Percentiles rank a stretch among this genome's conserved stretches.
Evolutionary conservation across 306 rosid species (phyloP).

Genomic region (Vigna angularis): DNA sequence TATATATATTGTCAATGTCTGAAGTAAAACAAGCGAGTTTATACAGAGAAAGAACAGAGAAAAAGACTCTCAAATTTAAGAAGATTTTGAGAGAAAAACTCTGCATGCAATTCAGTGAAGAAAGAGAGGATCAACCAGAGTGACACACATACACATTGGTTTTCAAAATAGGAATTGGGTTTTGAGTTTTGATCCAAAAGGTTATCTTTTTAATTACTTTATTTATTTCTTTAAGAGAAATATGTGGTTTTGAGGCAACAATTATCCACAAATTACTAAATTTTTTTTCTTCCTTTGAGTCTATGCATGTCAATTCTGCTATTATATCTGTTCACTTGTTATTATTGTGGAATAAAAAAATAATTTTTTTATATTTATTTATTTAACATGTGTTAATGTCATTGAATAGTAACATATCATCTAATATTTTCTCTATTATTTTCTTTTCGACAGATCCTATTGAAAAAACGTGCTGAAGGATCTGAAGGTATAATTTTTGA

Average conservation of each 20-base stretch:
- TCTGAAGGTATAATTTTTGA: constrained; percentile 54
- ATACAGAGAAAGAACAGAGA: constrained; percentile 29
- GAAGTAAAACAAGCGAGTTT: neutral
- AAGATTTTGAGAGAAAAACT: constrained; percentile 23
- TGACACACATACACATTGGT: neutral
- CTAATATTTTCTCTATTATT: constrained; percentile 44
- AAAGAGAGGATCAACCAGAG: neutral
- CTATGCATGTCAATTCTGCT: constrained; percentile 45
- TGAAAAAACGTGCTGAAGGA: constrained; percentile 46
- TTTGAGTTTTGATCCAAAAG: constrained; percentile 30
- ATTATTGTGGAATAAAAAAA: neutral
- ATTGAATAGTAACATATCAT: neutral
- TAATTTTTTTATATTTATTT: neutral
- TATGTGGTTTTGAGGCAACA: neutral
- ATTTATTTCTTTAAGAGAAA: too few species aligned
- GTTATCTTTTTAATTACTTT: neutral
- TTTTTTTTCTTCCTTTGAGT: constrained; percentile 27
- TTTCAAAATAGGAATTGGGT: neutral
- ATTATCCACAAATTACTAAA: constrained; percentile 38
- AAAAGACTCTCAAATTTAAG: neutral
- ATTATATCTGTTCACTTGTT: neutral
- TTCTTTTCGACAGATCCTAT: constrained; percentile 68
- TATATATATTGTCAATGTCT: constrained; percentile 25
- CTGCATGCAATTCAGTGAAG: constrained; percentile 35
- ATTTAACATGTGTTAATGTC: too few species aligned